These are phyloP conservation scores for Candida jianshihensis DNA, from an alignment of 805 yeast genomes.

Conservation along the genomic window DNA sequence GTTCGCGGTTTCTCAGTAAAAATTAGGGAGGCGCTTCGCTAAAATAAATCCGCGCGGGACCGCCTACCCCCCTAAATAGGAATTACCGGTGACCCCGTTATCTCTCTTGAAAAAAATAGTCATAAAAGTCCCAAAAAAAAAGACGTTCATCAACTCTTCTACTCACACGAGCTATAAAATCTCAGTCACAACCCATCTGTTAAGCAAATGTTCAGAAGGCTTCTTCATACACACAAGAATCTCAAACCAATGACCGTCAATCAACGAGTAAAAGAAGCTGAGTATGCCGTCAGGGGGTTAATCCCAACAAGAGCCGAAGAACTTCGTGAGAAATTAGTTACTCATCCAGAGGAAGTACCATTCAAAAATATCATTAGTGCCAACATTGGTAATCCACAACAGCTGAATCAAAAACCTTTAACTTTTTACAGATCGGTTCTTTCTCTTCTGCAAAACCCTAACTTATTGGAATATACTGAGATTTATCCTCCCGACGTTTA, in stretches of 20 bases:
- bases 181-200: not conserved
- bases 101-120: too few relatives aligned
- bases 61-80: too few relatives aligned
- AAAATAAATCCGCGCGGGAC: too few relatives aligned
- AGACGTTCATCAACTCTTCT: too few relatives aligned
- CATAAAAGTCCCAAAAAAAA: too few relatives aligned
- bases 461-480: constrained; percentile 34
- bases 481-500: constrained; percentile 61
- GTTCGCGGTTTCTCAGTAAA: too few relatives aligned
- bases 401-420: constrained; percentile 86
- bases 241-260: constrained; percentile 44
- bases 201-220: not conserved
- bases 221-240: not conserved
- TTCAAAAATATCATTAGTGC: constrained; percentile 77
- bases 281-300: constrained; percentile 93
- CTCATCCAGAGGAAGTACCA: constrained; percentile 59
- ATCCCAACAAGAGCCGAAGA: constrained; percentile 94
- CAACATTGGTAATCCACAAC: constrained; percentile 98
- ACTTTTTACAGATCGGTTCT: constrained; percentile 93
- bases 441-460: constrained; percentile 81
- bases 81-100: too few relatives aligned
- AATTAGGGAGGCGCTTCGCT: too few relatives aligned
- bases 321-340: constrained; percentile 47
- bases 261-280: constrained; percentile 70
- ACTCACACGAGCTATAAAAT: too few relatives aligned